Base-by-base conservation (phyloP, 1,139 yeast genomes). In the Debaryomycetaceae sp. region DNA sequence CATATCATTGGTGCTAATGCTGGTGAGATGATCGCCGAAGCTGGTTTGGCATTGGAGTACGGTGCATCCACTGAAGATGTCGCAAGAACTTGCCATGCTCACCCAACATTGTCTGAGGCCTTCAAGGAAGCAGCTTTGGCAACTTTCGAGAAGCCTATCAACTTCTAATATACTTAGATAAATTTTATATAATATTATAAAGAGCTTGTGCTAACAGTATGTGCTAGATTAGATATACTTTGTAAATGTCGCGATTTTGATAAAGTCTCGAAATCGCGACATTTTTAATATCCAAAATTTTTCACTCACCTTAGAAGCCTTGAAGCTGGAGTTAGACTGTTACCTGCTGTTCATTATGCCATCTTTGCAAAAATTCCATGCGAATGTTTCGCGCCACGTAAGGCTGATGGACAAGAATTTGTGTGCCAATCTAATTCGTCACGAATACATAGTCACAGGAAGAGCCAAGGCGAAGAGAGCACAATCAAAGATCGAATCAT, bases 21-120 rank as follows among this genome's bases (percentile, higher is more conserved):
- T 48, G 99, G 99, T 73, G 99, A 95, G 78, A 89, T 95, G 97
- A 93, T 95, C 66, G 98, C 96, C 55, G 99, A 95, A 76, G 98
- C 91, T 51, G 96, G 96, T 55, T 80, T 95, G 65, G 99, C 99
- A 42, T 72, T 95, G 56, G 99, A 95, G 76, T 95, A 95, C 72
- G 99, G 99, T 70, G 99, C 99, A 45, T 85, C 96, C 42, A 87
- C 97, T 46, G 99, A 95, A 75, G 99, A 95, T 65, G 79, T 95
- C 62, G 95, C 98, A 51, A 86, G 98, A 76, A 88, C 91, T 43
- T 91, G 97, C 70, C 99, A 93, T 62, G 98, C 99, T 48, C 99
- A 95, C 73, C 99, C 99, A 68, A 93, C 99, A 39, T 78, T 95
- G 58, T 80, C 97, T 38, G 99, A 95, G 77, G 98, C 98, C 24